Evolutionary conservation across 176 grass and related monocot genomes (phyloP), one percentile per base, ranked within the genome.

Genomic region (Secale cereale): DNA sequence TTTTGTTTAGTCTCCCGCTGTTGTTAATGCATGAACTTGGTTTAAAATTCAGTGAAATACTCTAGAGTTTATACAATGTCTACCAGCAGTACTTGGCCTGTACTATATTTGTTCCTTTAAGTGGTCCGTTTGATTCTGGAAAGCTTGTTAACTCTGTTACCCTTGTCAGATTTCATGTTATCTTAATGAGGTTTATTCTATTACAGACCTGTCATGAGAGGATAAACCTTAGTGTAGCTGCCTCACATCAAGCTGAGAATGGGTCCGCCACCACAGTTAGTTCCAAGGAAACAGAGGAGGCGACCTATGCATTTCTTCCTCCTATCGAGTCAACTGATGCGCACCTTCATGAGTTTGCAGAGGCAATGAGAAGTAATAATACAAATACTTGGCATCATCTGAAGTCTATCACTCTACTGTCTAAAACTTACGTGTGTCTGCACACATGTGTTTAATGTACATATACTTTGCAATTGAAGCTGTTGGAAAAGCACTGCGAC

Each of bases 321-420:
- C 95, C 92, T 40, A 91, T 93, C 69, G 88, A 80, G 78, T 81
- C 92, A 60, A 93, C 89, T 22, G 95, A 98, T 87, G 91, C 90
- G 37, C 95, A 98, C 88, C 91, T 98, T 65, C 67, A 93, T 75
- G 95, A 95, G 72, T 98, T 98, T 84, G 92, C 95, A 22, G 91
- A 93, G 84, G 93, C 93, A 30, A 87, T 98, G 91, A 90, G 91
- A 95, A 95, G 95, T 98, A 92, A 76, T 79, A 77, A 64, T 32
- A 33, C 81, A 43, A 33, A 70, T 69, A 23, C n/a, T 56, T 78
- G 28, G 10, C 59, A 56, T 59, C 61, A 70, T 84, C 71, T 59
- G 33, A 79, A 70, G 26, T 16, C 20, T 16, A n/a, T 37, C 22
- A 77, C n/a, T 86, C 13, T 80, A 20, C 63, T 71, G 14, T 40